phyloP scores from a whole-genome alignment of 2,329 filamentous ascomycete genomes.

The Alternaria infectoria region DNA sequence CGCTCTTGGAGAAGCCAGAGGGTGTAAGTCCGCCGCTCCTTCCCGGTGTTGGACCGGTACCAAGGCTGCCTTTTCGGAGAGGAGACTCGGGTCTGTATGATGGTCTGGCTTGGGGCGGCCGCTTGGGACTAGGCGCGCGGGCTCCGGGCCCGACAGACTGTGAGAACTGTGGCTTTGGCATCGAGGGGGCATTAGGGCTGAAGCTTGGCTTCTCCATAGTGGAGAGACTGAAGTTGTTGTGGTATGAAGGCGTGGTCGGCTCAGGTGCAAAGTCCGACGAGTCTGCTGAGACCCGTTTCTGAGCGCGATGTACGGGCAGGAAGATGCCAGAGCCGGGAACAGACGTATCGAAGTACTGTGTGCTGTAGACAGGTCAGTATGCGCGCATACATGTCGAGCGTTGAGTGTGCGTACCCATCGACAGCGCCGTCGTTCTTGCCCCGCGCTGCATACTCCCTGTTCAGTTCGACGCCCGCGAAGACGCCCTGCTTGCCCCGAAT shows the following conservation, averaged over 20 bases:
- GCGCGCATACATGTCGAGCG: not conserved
- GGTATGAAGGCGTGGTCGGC: conserved; percentile 69
- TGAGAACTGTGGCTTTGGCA: conserved; percentile 83
- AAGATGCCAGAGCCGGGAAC: conserved; percentile 89
- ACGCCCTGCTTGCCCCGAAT: conserved; percentile 88
- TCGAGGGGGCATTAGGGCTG: conserved; percentile 59
- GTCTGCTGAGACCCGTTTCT: conserved; percentile 67
- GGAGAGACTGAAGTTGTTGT: conserved; percentile 61
- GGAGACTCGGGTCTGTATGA: conserved; percentile 92
- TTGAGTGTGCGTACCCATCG: conserved; percentile 71
- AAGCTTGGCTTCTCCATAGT: conserved; percentile 56
- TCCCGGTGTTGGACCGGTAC: conserved; percentile 56
- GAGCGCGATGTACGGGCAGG: conserved; percentile 81
- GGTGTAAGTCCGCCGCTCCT: conserved; percentile 61
- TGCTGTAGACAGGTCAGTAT: conserved; percentile 44
- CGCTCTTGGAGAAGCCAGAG: conserved; percentile 60
- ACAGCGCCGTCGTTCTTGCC: conserved; percentile 98
- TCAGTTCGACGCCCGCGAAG: conserved; percentile 92
- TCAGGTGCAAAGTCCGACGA: conserved; percentile 67
- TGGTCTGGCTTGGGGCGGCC: conserved; percentile 72
- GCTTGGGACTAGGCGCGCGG: conserved; percentile 72
- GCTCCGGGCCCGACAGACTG: conserved; percentile 79
- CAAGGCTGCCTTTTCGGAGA: conserved; percentile 59
- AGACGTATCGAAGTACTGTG: conserved; percentile 79
- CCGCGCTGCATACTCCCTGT: conserved; percentile 76